Base-by-base conservation (phyloP, 2,329 filamentous ascomycete species). In the Talaromyces sp. region DNA sequence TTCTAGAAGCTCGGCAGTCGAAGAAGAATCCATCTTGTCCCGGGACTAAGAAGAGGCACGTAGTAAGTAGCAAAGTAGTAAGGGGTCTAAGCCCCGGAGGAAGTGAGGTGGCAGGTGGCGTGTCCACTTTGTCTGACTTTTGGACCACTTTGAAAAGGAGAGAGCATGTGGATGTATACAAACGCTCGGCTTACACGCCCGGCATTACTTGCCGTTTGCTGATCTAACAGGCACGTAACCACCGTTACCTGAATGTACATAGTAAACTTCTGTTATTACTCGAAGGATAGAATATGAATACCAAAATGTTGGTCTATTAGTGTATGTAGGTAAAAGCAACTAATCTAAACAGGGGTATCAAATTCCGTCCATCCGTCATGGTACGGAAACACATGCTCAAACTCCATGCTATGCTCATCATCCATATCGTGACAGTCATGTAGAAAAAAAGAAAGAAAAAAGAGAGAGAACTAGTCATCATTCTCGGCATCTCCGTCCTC, bases 401-500 rank as follows among this genome's bases (percentile, higher is more conserved):
- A 65, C 60, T 68, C 70, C 47, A 72, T 64, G 58, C 74, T 71
- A 27, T 70, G 72, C 63, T 75, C 60, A 37, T 43, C n/a, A 41
- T 27, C 19, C 33, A 22, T 41, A 19, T 56, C 37, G 60, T 56
- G 72, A 22, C 68, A 62, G 1, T 67, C 69, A 71, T 68, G 24
- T 67, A 31, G 60, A 71, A 45, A 27, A 70, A 70, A 22, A 52
- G 2, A 1, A 19, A 35, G 27, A 8, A 7, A 16, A 37, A 22
- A 27, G 22, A 43, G n/a, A 52, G 4, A 52, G 13, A 35, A 45
- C 19, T 63, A 54, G 19, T 63, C 63, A 43, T 67, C 48, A 13
- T 66, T 52, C 47, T 66, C 65, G 19, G 85, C 87, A 2, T 86
- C 86, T 22, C 88, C 87, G 5, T 85, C 83, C 54, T 85, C 85